Evolutionary conservation across 2,329 filamentous ascomycete species (phyloP), one percentile per base, ranked within the genome.

Genomic region (Chlorencoelia australis): DNA sequence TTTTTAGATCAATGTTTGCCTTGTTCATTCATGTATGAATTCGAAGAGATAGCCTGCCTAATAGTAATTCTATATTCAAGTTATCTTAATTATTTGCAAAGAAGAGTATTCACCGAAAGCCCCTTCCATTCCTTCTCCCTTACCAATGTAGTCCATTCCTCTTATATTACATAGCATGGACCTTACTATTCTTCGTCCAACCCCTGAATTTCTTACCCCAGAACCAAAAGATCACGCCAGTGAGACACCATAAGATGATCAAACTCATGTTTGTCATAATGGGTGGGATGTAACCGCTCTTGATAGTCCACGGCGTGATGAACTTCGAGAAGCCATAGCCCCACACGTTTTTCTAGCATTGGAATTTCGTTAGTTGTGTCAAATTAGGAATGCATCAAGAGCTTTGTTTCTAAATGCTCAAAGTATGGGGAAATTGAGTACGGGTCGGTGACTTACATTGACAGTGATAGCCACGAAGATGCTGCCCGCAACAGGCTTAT

Each of bases 261-360:
- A 79, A 50, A 4, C 57, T 58, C 53, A 71, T 70, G 44, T 78
- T 77, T 15, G 69, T 65, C 72, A 78, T 75, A 47, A 76, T 74
- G 0, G 71, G 71, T 4, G 62, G 57, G 13, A 76, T 61, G 46
- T 69, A 74, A 20, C 71, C 71, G 25, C 40, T 53, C 44, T 64
- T 53, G 15, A 58, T 57, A 9, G 62, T 60, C 71, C 71, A 76
- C 0, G 60, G 57, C 1, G 67, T 72, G 40, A 73, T 67, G 44
- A 71, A 73, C 37, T 71, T 68, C 33, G 59, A 59, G 45, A 77
- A 70, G 0, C 73, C 72, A 50, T 75, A 78, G 1, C 74, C 73
- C 70, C 71, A 76, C 0, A 77, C 37, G 39, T 78, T 78, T 59
- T 79, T 79, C n/a, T n/a, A n/a, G n/a, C n/a, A n/a, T n/a, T n/a